Conservation (phyloP, 306 rosid genomes). For the Fragaria nilgerrensis region DNA sequence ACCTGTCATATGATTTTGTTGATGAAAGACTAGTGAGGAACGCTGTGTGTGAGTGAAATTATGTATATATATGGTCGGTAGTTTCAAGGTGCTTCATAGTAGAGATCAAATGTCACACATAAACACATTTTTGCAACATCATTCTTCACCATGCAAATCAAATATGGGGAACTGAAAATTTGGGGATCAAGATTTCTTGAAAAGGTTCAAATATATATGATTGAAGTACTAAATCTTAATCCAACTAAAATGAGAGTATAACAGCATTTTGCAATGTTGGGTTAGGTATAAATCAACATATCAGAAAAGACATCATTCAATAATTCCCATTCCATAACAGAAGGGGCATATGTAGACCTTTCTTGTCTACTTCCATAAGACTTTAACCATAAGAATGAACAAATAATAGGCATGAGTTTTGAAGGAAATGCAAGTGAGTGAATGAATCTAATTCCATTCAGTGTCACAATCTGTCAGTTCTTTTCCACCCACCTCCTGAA, state of each 20-base stretch:
- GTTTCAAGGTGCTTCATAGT: background rate
- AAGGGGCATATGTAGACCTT: background rate
- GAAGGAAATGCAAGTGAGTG: slow-evolving; percentile 11
- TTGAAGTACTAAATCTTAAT: background rate
- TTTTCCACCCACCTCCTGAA: background rate
- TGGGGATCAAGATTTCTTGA: background rate
- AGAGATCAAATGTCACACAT: too few species aligned
- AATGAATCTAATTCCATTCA: slow-evolving; percentile 13
- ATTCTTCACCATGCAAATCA: background rate
- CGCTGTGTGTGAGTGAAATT: background rate
- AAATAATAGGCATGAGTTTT: background rate
- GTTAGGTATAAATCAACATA: background rate
- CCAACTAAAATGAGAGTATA: background rate
- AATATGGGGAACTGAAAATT: background rate
- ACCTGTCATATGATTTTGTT: background rate
- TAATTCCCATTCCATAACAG: background rate
- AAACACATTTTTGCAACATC: background rate
- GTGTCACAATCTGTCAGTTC: slow-evolving; percentile 26
- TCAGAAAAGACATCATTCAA: background rate
- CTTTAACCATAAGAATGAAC: background rate
- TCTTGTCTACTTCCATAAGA: background rate
- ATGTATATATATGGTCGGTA: background rate
- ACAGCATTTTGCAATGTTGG: background rate
- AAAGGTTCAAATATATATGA: background rate
- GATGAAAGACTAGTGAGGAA: background rate